Evolutionary conservation across 108 stramenopile species (phyloP).

Genomic region (Skeletonema menzelii): DNA sequence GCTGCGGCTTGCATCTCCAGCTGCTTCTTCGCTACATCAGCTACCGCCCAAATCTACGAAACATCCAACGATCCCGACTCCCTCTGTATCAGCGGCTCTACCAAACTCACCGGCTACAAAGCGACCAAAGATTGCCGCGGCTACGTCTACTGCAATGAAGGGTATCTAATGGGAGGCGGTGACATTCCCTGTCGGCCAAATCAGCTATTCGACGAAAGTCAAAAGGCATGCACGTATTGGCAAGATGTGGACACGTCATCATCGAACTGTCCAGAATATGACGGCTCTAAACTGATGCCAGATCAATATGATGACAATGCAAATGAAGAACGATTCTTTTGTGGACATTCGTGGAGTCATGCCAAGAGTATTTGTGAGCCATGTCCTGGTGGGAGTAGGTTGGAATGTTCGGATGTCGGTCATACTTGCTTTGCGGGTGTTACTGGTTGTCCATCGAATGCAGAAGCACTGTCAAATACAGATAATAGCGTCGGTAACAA

Average conservation of each 20-base stretch:
- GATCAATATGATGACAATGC: constrained; percentile 37
- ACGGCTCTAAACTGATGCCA: constrained; percentile 27
- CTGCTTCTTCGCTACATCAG: background rate
- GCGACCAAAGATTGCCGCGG: constrained; percentile 40
- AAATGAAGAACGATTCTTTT: constrained; percentile 32
- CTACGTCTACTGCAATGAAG: constrained; percentile 43
- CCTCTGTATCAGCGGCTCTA: constrained; percentile 8
- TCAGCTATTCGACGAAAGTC: constrained; percentile 34
- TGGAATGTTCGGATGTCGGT: constrained; percentile 29
- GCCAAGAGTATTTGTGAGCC: constrained; percentile 33
- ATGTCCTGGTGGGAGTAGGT: constrained; percentile 32
- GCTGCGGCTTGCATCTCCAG: background rate
- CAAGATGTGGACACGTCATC: constrained; percentile 19
- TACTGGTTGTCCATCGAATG: constrained; percentile 26
- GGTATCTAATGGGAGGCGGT: constrained; percentile 33
- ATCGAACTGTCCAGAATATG: constrained; percentile 22
- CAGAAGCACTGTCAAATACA: background rate
- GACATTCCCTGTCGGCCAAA: constrained; percentile 42
- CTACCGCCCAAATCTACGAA: background rate
- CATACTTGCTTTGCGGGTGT: constrained; percentile 45
- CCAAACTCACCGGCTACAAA: constrained; percentile 22
- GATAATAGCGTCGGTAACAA: background rate
- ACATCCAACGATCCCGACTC: constrained; percentile 30
- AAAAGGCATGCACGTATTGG: constrained; percentile 26
- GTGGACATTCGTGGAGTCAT: constrained; percentile 27